These are phyloP conservation scores for Lachancea kluyveri DNA, from an alignment of 805 yeast species.

Conservation along the genomic window DNA sequence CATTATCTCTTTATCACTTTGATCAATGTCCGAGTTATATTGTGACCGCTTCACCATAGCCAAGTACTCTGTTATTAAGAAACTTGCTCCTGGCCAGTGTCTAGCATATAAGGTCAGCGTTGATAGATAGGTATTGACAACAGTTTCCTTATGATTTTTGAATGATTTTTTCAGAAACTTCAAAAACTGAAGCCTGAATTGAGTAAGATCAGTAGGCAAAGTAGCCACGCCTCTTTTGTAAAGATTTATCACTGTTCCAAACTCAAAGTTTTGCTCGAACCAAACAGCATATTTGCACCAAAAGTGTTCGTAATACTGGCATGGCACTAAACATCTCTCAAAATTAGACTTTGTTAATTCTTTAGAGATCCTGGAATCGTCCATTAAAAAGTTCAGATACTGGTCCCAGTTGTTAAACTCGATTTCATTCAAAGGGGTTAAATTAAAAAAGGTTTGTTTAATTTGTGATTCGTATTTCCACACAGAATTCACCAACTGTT, in stretches of 20 bases:
- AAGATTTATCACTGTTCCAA: slow-evolving; percentile 33
- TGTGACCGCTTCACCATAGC: slow-evolving; percentile 18
- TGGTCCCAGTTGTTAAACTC: slow-evolving; percentile 50
- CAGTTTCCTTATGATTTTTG: slow-evolving; percentile 8
- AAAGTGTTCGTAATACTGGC: slow-evolving; percentile 49
- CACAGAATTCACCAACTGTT: slow-evolving; percentile 45
- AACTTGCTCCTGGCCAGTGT: slow-evolving; percentile 16
- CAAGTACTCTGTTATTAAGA: slow-evolving; percentile 18
- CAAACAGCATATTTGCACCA: slow-evolving; percentile 69
- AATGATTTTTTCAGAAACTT: slow-evolving; percentile 15
- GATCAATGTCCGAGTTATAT: slow-evolving; percentile 14
- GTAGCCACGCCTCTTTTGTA: slow-evolving; percentile 47
- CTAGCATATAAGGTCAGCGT: slow-evolving; percentile 10
- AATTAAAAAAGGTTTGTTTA: slow-evolving; percentile 49
- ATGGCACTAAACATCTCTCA: slow-evolving; percentile 69
- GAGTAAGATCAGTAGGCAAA: slow-evolving; percentile 29
- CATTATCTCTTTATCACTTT: slow-evolving; percentile 18
- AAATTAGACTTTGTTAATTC: slow-evolving; percentile 44
- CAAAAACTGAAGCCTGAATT: slow-evolving; percentile 16
- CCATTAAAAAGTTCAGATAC: slow-evolving; percentile 54
- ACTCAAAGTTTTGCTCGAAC: slow-evolving; percentile 31
- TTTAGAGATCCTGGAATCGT: slow-evolving; percentile 21
- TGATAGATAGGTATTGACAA: slow-evolving; percentile 11
- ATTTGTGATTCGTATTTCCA: slow-evolving; percentile 73
- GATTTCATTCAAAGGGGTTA: slow-evolving; percentile 38